Base-by-base conservation (phyloP, 352 stramenopile genomes). In the Phytophthora pistaciae region DNA sequence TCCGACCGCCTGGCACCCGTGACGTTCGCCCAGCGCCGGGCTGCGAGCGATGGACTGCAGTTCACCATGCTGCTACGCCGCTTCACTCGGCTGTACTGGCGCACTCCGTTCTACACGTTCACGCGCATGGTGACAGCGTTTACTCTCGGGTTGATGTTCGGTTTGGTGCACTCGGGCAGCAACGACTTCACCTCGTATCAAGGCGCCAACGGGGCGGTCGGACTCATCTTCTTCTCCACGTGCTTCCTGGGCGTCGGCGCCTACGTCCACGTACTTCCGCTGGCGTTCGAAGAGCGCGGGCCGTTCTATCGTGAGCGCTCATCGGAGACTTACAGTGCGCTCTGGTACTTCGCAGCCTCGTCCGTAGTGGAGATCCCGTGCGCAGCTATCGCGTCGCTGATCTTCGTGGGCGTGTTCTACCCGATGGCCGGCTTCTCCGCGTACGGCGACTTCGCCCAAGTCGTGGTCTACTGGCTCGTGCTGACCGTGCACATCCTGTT, bases 281-380 rank as follows among this genome's bases (percentile, higher is more conserved):
- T 97, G 4, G 87, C 93, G 44, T 85, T 92, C 70, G 80, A 88
- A 46, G 90, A 98, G 60, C 83, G 94, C 29, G 91, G 93, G 5
- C 85, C 93, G 56, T 99, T 92, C 65, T 98, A 98, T 83, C 80
- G 94, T 9, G 94, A 98, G 71, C 91, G 96, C 9, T 84, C 90
- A 23, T 88, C 91, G 16, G 72, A 94, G 65, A 98, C 97, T 62
- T 98, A 99, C 68, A 86, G 87, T 56, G 70, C 87, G 33, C 50
- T 86, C n/a, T 89, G 91, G 68, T 95, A 98, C 67, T 88, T 87
- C 55, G 68, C 94, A 3, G 79, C 90, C 10, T 92, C 88, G 25
- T 90, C 83, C 20, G 29, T 97, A 8, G 78, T 88, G 33, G 93
- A 98, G 75, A 72, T 96, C 40, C 87, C 91, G 3, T 97, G 94